Evolutionary conservation across 805 yeast species (phyloP).

Genomic region (Ogataea trehalophila): DNA sequence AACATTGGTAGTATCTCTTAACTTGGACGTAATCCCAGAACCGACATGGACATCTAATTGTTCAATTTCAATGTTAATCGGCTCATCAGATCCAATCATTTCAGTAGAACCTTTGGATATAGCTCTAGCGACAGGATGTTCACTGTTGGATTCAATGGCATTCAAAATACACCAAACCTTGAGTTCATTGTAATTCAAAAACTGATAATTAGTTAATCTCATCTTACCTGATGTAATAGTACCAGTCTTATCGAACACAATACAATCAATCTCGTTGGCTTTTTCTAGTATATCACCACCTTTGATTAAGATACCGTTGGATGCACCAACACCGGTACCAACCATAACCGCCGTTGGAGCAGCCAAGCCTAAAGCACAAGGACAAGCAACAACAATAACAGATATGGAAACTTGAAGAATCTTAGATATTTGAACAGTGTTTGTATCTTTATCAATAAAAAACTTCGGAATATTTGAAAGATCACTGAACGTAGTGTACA

Average conservation of each 20-base stretch:
- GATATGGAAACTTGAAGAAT: slow-evolving; percentile 73
- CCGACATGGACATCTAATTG: slow-evolving; percentile 39
- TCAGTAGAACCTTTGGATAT: slow-evolving; percentile 36
- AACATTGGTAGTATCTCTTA: slow-evolving; percentile 11
- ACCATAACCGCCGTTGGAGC: slow-evolving; percentile 99
- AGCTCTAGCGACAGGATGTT: slow-evolving; percentile 86
- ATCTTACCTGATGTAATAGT: slow-evolving; percentile 85
- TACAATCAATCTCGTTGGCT: slow-evolving; percentile 56
- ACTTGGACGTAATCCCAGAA: slow-evolving; percentile 38
- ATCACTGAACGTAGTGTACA: slow-evolving; percentile 27
- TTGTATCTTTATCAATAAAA: slow-evolving; percentile 21
- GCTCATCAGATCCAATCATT: slow-evolving; percentile 1
- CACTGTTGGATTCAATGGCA: slow-evolving; percentile 62
- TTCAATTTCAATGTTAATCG: slow-evolving; percentile 21
- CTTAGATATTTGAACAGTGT: slow-evolving; percentile 19
- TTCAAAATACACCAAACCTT: slow-evolving; percentile 48
- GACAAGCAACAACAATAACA: slow-evolving; percentile 93
- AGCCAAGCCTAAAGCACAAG: slow-evolving; percentile 81
- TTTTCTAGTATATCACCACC: slow-evolving; percentile 87
- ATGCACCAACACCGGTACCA: slow-evolving; percentile 95
- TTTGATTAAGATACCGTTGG: slow-evolving; percentile 82
- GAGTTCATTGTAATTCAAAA: slow-evolving; percentile 22
- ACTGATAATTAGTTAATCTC: slow-evolving; percentile 34
- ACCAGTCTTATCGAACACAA: slow-evolving; percentile 93
- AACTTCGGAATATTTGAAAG: slow-evolving; percentile 19